Conservation (phyloP, 2,329 filamentous ascomycete species). For the Beauveria sp. region DNA sequence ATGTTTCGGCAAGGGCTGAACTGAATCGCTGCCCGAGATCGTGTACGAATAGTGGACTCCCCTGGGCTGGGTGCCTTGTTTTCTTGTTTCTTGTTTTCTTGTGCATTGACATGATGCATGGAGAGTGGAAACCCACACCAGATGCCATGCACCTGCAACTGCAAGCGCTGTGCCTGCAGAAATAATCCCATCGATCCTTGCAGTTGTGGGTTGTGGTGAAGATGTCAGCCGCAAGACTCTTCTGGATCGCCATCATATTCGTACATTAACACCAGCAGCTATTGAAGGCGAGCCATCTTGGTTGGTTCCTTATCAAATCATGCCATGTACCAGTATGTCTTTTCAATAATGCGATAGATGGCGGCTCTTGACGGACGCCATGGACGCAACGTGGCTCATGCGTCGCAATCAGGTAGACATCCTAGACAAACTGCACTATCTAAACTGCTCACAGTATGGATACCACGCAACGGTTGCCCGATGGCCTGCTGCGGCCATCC, state of each 20-base stretch:
- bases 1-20: neutral
- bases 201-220: neutral
- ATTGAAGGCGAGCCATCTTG: neutral
- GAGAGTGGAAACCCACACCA: neutral
- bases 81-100: neutral
- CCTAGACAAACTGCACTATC: neutral
- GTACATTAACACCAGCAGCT: too few relatives aligned
- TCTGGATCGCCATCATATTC: too few relatives aligned
- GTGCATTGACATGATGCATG: neutral
- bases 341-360: neutral
- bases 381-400: neutral
- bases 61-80: neutral
- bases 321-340: too few relatives aligned
- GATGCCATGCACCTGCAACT: conserved; percentile 6
- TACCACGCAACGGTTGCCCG: neutral
- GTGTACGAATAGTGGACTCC: neutral
- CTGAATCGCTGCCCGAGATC: conserved; percentile 10
- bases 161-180: conserved; percentile 1
- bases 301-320: too few relatives aligned
- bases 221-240: neutral
- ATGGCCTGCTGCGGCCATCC: neutral
- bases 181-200: neutral
- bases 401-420: neutral
- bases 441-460: neutral
- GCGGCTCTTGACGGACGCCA: neutral